Base-by-base conservation (phyloP, 495 filamentous ascomycete species). In the Articulospora tetracladia region DNA sequence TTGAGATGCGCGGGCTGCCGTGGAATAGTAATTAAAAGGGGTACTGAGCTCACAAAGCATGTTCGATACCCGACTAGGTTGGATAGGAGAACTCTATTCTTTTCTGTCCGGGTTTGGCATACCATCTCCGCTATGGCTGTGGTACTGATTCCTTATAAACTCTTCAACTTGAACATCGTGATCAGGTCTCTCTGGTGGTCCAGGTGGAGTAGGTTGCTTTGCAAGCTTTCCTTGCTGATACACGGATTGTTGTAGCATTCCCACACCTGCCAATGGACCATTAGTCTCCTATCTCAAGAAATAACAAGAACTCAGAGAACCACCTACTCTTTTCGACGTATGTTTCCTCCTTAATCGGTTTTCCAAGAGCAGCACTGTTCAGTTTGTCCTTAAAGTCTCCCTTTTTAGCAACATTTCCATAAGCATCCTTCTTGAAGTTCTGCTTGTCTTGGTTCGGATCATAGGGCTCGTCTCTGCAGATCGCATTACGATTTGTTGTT, bases 131-230 rank as follows among this genome's bases (percentile, higher is more conserved):
- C 49, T 58, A 27, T 46, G 53, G 36, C 61, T 64, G 39, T 63
- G 41, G 57, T 67, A 67, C 32, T 64, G 61, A 4, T 58, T 53
- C 39, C 61, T 61, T 25, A 67, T 25, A 34, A 67, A 67, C 46
- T 64, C 24, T 54, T 67, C 61, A 7, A 67, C 65, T 36, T 67
- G 65, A 2, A 64, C 61, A 59, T 67, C 65, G 39, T 64, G 48
- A 56, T 67, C 61, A 27, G 61, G 61, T 54, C 65, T 53, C 0
- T 48, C 39, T 1, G 64, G 60, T 26, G 64, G 60, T 22, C 36
- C 52, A 13, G 15, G 23, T 1, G n/a, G 36, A 24, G 25, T 23
- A 24, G 25, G 10, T 24, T 19, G 28, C 27, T 57, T 41, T 15
- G 53, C 49, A 19, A 47, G 51, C 27, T 53, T 17, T 2, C 48